Percentiles rank a stretch among this genome's conserved stretches.
Evolutionary conservation across 345 rosid species (phyloP).

Genomic region (Populus pruinosa): DNA sequence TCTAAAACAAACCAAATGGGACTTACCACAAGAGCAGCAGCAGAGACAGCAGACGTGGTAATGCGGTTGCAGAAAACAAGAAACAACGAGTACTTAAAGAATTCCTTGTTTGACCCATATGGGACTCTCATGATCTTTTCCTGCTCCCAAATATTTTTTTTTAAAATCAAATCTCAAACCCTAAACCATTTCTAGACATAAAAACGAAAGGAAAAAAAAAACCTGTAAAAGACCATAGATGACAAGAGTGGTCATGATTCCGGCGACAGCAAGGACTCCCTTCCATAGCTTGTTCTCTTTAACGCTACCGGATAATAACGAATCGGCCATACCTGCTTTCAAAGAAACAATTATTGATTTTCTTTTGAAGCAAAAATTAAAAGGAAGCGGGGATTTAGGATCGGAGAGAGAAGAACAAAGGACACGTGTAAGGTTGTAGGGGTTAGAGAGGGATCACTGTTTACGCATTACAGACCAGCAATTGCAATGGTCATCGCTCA

Average conservation of each 20-base stretch:
- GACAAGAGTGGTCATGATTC: constrained; percentile 92
- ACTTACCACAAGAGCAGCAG: constrained; percentile 61
- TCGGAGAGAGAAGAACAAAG: background rate
- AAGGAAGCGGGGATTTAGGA: constrained; percentile 1
- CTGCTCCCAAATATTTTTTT: constrained; percentile 31
- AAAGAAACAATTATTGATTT: constrained; percentile 4
- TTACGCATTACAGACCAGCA: background rate
- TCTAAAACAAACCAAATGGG: background rate
- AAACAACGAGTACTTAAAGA: constrained; percentile 72
- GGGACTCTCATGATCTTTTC: constrained; percentile 94
- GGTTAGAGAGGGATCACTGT: background rate
- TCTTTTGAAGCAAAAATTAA: too few relatives aligned
- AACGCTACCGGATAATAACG: constrained; percentile 33
- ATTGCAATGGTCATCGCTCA: constrained; percentile 19
- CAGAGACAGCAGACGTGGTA: constrained; percentile 84
- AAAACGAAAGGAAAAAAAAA: background rate
- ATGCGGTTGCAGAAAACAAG: constrained; percentile 94
- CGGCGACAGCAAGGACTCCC: constrained; percentile 69
- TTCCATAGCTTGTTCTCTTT: constrained; percentile 63
- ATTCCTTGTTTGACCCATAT: constrained; percentile 79
- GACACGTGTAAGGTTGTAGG: background rate
- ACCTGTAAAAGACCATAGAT: constrained; percentile 92
- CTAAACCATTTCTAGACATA: background rate
- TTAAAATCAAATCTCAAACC: background rate
- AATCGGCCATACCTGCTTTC: constrained; percentile 69